phyloP scores from a whole-genome alignment of 1,139 yeast species.

The Yamadazyma diospyri region DNA sequence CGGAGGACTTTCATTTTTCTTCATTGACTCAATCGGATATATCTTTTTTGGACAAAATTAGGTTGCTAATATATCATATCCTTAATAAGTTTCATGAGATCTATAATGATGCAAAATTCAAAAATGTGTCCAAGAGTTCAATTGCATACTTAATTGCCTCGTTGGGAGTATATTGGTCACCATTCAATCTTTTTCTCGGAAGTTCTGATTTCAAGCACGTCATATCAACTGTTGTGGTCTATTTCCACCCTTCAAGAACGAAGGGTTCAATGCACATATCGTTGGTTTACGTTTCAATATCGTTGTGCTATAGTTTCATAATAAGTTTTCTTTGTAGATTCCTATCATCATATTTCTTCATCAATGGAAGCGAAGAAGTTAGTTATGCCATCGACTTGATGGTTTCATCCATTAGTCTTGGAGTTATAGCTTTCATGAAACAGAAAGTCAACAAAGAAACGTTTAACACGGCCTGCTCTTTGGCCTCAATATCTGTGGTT shows the following conservation, averaged over 20 bases:
- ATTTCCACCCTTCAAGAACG: slow-evolving; percentile 79
- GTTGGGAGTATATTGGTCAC: slow-evolving; percentile 65
- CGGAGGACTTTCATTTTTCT: neutral
- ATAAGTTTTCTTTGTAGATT: slow-evolving; percentile 55
- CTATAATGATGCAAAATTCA: slow-evolving; percentile 18
- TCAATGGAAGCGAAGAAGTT: slow-evolving; percentile 44
- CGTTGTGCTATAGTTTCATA: slow-evolving; percentile 54
- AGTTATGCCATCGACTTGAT: slow-evolving; percentile 58
- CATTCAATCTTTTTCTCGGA: slow-evolving; percentile 57
- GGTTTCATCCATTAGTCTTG: slow-evolving; percentile 55
- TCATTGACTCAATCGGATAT: slow-evolving; percentile 5
- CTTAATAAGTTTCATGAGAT: slow-evolving; percentile 5
- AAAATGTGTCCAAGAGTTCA: slow-evolving; percentile 58
- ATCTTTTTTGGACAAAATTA: slow-evolving; percentile 9
- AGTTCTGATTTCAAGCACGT: slow-evolving; percentile 74
- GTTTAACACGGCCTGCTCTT: slow-evolving; percentile 76
- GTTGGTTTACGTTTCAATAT: slow-evolving; percentile 53
- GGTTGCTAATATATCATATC: slow-evolving; percentile 6
- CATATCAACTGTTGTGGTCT: slow-evolving; percentile 79
- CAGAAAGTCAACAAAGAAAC: slow-evolving; percentile 65
- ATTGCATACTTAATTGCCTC: slow-evolving; percentile 73
- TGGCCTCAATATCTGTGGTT: slow-evolving; percentile 70
- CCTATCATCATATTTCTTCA: slow-evolving; percentile 46
- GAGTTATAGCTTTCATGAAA: slow-evolving; percentile 65
- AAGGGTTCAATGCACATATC: slow-evolving; percentile 82